Percentiles rank a stretch among this genome's conserved stretches.
phyloP scores from a whole-genome alignment of 495 filamentous ascomycete genomes.

The Acidomyces sp. region DNA sequence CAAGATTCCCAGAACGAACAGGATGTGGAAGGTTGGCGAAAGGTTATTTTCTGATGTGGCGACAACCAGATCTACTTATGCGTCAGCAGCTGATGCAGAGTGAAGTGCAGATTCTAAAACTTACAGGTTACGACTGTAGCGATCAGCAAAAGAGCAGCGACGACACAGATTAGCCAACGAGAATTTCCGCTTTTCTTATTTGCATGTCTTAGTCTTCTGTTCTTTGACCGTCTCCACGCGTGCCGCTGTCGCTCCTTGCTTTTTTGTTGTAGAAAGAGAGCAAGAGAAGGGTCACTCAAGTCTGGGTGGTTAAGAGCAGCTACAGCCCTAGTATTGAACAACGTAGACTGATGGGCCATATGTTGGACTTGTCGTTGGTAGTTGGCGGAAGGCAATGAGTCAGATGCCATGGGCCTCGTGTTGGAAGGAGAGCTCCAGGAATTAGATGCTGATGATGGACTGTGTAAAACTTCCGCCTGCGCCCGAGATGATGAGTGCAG shows the following conservation, averaged over 20 bases:
- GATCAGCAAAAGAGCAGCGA: conserved; percentile 7
- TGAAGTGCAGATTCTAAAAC: too few relatives aligned
- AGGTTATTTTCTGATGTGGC: conserved; percentile 6
- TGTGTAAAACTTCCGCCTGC: neutral
- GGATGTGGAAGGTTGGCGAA: conserved; percentile 34
- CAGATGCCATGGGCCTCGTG: neutral
- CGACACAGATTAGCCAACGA: conserved; percentile 7
- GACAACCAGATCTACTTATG: neutral
- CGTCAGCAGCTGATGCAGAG: neutral
- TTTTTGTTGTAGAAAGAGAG: conserved; percentile 10
- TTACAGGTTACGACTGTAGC: conserved; percentile 15
- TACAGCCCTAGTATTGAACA: conserved; percentile 16
- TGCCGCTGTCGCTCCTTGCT: conserved; percentile 4
- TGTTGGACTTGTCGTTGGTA: conserved; percentile 4
- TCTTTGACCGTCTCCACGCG: conserved; percentile 15
- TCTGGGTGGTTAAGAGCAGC: conserved; percentile 16
- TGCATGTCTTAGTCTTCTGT: conserved; percentile 6
- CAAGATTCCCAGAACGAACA: conserved; percentile 64
- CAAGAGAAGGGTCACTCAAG: conserved; percentile 16
- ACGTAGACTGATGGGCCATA: conserved; percentile 9
- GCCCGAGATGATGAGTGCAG: neutral
- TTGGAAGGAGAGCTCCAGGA: neutral
- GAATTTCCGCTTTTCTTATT: neutral
- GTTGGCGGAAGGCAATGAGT: conserved; percentile 8
- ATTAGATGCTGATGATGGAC: conserved; percentile 2